These are phyloP conservation scores for Gelatoporia subvermispora DNA, from an alignment of 768 basidiomycete genomes.

Conservation along the genomic window DNA sequence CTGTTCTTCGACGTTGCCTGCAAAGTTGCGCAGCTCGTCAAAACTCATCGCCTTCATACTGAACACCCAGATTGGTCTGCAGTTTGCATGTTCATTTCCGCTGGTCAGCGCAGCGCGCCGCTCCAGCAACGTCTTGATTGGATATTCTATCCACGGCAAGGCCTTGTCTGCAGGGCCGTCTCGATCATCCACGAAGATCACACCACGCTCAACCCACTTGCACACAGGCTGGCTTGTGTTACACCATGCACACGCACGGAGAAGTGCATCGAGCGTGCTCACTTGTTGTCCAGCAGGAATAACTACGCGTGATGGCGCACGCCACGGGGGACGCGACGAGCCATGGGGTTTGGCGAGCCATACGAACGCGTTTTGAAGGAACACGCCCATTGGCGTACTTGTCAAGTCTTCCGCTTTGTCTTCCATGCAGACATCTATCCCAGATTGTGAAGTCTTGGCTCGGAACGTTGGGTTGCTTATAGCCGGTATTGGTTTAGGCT, in stretches of 20 bases:
- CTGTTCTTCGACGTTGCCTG: constrained; percentile 7
- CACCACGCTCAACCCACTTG: constrained; percentile 17
- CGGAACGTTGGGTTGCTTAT: background rate
- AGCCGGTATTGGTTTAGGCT: too few species aligned
- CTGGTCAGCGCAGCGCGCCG: constrained; percentile 1
- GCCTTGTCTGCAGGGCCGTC: background rate
- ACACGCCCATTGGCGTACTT: constrained; percentile 7
- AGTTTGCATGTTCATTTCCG: background rate
- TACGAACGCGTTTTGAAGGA: constrained; percentile 16
- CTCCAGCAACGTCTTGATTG: constrained; percentile 2
- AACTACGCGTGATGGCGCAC: constrained; percentile 19
- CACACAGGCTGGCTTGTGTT: background rate
- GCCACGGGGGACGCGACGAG: constrained; percentile 23
- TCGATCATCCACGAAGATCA: constrained; percentile 21
- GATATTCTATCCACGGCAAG: background rate
- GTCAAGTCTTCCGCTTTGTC: background rate
- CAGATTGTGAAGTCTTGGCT: background rate
- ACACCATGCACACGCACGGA: constrained; percentile 45
- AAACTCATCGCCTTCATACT: constrained; percentile 14
- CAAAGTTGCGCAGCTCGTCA: constrained; percentile 6
- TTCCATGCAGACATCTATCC: constrained; percentile 11
- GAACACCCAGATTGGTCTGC: constrained; percentile 15
- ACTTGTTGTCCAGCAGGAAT: constrained; percentile 31
- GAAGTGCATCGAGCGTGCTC: constrained; percentile 40
- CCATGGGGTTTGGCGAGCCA: constrained; percentile 13